Evolutionary conservation across 129 eudicot species (phyloP), one percentile per base, ranked within the genome.

Genomic region (Arctium minus): DNA sequence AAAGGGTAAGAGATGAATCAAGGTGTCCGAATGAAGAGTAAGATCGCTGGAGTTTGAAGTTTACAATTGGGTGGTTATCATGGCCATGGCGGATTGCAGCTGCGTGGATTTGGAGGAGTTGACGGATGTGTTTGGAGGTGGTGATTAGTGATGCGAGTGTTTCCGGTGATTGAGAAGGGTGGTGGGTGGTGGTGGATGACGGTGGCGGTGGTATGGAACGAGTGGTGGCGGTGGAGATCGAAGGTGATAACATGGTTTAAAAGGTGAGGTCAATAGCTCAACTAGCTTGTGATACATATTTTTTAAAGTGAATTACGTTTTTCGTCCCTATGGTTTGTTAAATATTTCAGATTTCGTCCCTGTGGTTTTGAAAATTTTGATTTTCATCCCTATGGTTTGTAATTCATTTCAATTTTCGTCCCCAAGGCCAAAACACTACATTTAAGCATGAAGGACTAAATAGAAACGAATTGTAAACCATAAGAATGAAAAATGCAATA

Each of bases 21-120:
- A 96, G 91, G 70, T 89, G 92, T 70, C 88, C 87, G 6, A 91
- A 79, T 15, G 89, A 83, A 35, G 97, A 86, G 84, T 96, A 96
- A 0, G 95, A 88, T 71, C 91, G 92, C 62, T 91, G 98, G 75
- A 96, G 95, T 89, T 93, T 96, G 76, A 93, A 93, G 70, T 83
- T 93, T 46, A 96, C 31, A 36, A 83, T 17, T 2, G 90, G 89
- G 84, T 96, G 90, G 85, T 70, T 83, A 60, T 93, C 88, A 5
- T 90, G 86, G 84, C 87, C 89, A 53, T 89, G 90, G 50, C 98
- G 94, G 81, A 93, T 77, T 12, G 83, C 73, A 32, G 85, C 84
- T 9, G 95, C 97, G 85, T 96, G 99, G 89, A 91, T 89, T 86
- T 91, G 97, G 78, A 69, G 82, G 46, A 90, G 86, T 4, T 87